Conservation (phyloP, 257 asterid genomes). For the Nicotiana paniculata region DNA sequence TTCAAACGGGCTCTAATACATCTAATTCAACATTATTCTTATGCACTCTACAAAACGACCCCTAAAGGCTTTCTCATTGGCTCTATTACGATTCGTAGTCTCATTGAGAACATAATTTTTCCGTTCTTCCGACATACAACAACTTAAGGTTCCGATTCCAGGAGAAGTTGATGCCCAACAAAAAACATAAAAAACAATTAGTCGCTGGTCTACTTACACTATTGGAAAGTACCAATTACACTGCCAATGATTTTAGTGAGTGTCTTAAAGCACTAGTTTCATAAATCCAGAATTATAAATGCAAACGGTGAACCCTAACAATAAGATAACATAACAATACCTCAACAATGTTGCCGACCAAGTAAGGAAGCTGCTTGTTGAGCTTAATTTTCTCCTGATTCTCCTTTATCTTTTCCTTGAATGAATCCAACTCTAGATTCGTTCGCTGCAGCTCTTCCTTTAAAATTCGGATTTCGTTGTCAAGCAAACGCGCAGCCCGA, state of each 20-base stretch:
- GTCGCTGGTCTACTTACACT: neutral
- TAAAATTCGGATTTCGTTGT: slow-evolving; percentile 65
- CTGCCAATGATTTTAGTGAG: neutral
- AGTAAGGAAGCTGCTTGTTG: slow-evolving; percentile 81
- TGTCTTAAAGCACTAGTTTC: neutral
- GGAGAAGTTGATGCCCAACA: neutral
- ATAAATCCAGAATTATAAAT: neutral
- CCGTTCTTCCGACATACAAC: neutral
- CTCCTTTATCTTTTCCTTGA: slow-evolving; percentile 74
- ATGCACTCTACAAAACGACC: too few species aligned
- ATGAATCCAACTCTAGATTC: slow-evolving; percentile 67
- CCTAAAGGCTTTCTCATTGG: neutral
- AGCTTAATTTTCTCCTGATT: slow-evolving; percentile 85
- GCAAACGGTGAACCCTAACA: neutral
- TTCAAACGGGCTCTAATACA: too few species aligned
- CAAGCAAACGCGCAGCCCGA: slow-evolving; percentile 82
- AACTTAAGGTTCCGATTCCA: neutral
- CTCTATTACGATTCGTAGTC: neutral
- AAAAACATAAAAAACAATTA: neutral
- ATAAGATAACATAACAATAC: neutral
- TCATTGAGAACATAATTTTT: neutral
- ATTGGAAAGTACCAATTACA: neutral
- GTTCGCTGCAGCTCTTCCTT: slow-evolving; percentile 88
- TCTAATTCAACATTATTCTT: too few species aligned
- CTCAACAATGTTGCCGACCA: slow-evolving; percentile 82